Evolutionary conservation across 208 protist genomes (phyloP).

Genomic region (Borovskyia barvae): DNA sequence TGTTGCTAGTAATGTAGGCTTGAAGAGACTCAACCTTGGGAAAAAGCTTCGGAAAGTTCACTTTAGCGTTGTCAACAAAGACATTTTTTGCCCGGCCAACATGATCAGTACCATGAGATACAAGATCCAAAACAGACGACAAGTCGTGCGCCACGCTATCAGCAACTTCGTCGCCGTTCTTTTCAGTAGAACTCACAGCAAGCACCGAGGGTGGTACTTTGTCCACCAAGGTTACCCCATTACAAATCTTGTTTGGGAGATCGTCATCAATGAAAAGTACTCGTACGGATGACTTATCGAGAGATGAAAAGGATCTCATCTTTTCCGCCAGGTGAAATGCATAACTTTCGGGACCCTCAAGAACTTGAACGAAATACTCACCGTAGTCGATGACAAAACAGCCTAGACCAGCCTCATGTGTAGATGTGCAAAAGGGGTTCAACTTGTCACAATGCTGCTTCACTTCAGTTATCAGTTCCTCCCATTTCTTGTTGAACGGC

Average conservation of each 20-base stretch:
- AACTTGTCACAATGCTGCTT: conserved; percentile 20
- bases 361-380: conserved; percentile 55
- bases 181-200: conserved; percentile 24
- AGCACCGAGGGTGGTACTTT: conserved; percentile 51
- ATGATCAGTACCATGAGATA: conserved; percentile 14
- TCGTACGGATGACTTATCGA: conserved; percentile 26
- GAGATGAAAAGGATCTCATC: conserved; percentile 20
- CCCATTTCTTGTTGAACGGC: conserved; percentile 12
- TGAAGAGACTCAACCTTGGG: conserved; percentile 44
- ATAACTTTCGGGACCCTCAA: conserved; percentile 65
- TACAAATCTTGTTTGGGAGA: conserved; percentile 14
- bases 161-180: conserved; percentile 48
- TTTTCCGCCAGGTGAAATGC: conserved; percentile 43
- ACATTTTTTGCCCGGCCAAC: conserved; percentile 13
- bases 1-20: conserved; percentile 43
- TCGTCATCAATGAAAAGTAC: conserved; percentile 77
- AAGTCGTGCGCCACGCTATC: conserved; percentile 47
- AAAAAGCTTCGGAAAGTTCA: conserved; percentile 68
- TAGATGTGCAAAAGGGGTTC: conserved; percentile 23
- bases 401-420: conserved; percentile 5
- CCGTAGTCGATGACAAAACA: conserved; percentile 63
- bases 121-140: conserved; percentile 48
- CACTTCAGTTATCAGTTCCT: conserved; percentile 17
- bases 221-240: conserved; percentile 36
- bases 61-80: conserved; percentile 70